Evolutionary conservation across 2,329 filamentous ascomycete genomes (phyloP), one percentile per base, ranked within the genome.

Genomic region (Volutella citrinella): DNA sequence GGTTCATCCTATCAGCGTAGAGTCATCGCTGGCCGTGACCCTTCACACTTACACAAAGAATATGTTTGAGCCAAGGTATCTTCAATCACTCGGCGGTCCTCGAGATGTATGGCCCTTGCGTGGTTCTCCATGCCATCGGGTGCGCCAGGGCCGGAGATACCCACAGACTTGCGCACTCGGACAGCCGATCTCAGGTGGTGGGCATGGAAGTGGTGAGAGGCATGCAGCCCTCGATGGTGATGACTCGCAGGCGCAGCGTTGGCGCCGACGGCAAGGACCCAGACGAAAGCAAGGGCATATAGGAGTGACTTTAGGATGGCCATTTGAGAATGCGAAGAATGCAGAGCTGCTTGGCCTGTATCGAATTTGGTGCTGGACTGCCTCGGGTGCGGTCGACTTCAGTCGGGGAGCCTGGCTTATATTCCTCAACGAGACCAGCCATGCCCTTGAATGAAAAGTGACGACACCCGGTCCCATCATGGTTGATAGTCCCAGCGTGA

Each of bases 171-270:
- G n/a, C n/a, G n/a, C n/a, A n/a, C n/a, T n/a, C n/a, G n/a, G n/a
- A n/a, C 21, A 14, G 40, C 25, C 4, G 41, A 32, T 18, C 30
- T 51, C 23, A 39, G 36, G 49, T 62, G 38, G 54, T 51, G 50
- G 58, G 64, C 46, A 55, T 61, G 49, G 61, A 65, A 63, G 64
- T 65, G 36, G 14, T 44, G 36, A 22, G 32, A 9, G 20, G 8
- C 32, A 26, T 54, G 46, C 19, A 45, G 16, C 8, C 19, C 19
- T 29, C 32, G 42, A 32, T 52, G 48, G 24, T 36, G 25, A 32
- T 39, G 42, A 11, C 38, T 34, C 10, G 50, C 31, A 13, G 55
- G 55, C 17, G 48, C 52, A 13, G 54, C 55, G 15, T 55, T 34
- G 3, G 49, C 34, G 16, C 45, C 32, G 3, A 51, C 34, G 16